Evolutionary conservation across 305 asterid species (phyloP), one percentile per base, ranked within the genome.

Genomic region (Fraxinus sp.): DNA sequence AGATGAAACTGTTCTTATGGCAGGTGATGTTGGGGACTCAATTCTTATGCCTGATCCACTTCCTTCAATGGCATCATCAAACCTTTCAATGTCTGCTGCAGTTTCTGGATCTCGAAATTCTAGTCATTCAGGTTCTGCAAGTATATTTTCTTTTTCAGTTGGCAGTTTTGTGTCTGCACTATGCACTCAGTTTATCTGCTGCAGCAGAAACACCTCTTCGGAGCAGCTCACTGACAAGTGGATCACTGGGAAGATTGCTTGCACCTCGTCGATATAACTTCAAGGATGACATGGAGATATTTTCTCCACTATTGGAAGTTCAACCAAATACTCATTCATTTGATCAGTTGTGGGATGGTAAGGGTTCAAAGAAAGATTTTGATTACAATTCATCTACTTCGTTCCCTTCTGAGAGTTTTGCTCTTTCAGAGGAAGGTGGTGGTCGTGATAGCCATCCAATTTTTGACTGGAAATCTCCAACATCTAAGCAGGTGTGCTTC

Each of bases 241-340:
- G 95, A 87, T 46, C 90, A 82, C 91, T 93, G 84, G 36, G 91
- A 75, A 93, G 97, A 87, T 88, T 96, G 86, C 93, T 92, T 41
- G 95, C 99, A 74, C 90, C 97, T 82, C 92, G 95, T 84, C 84
- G 85, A 87, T 93, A 87, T 86, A 90, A 94, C 89, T 86, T 92
- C 89, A 95, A 95, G 91, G 98, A 96, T 92, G 99, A 96, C 84
- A 95, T 96, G 98, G 97, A 96, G 83, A 94, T 96, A 77, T 96
- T 96, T 86, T 96, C 99, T 82, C 98, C 99, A 57, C 92, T 96
- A 24, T 92, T 91, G 83, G 98, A 96, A 86, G 96, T 95, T 84
- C 97, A 93, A 89, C 97, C 98, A 79, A 88, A 91, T 64, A 93
- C 99, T 71, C 98, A 98, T 81, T 91, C 97, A 82, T 88, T 94